phyloP scores from a whole-genome alignment of 2,329 filamentous ascomycete species.

The Fusarium coffeatum region DNA sequence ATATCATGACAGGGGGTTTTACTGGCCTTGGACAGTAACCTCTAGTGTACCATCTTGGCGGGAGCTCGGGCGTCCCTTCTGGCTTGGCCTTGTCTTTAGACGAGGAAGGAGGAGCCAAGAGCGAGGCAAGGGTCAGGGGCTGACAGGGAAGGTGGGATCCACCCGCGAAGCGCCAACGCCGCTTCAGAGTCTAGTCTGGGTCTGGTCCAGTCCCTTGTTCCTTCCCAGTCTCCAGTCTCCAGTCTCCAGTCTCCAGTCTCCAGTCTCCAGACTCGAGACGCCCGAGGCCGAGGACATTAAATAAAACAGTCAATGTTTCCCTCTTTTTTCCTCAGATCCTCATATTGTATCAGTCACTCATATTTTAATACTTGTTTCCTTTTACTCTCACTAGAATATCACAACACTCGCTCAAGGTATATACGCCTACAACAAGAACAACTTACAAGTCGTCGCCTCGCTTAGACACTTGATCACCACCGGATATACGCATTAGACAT shows the following conservation, averaged over 20 bases:
- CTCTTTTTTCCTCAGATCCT: slow-evolving; percentile 12
- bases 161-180: slow-evolving; percentile 40
- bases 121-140: slow-evolving; percentile 32
- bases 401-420: slow-evolving; percentile 31
- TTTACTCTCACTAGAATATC: slow-evolving; percentile 9
- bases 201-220: background rate
- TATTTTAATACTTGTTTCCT: slow-evolving; percentile 36
- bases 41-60: slow-evolving; percentile 34
- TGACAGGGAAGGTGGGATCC: slow-evolving; percentile 8
- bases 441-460: slow-evolving; percentile 32
- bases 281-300: slow-evolving; percentile 15
- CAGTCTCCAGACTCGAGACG: slow-evolving; percentile 21
- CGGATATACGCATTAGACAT: slow-evolving; percentile 3
- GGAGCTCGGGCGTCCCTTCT: slow-evolving; percentile 20
- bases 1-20: slow-evolving; percentile 12
- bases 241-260: slow-evolving; percentile 20
- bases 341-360: slow-evolving; percentile 12
- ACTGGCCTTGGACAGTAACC: slow-evolving; percentile 18
- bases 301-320: slow-evolving; percentile 39
- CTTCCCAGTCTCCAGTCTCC: slow-evolving; percentile 5
- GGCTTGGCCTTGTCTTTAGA: slow-evolving; percentile 7
- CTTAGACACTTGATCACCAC: slow-evolving; percentile 33
- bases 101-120: slow-evolving; percentile 6
- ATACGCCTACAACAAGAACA: slow-evolving; percentile 12
- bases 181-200: slow-evolving; percentile 7